Base-by-base conservation (phyloP, 768 basidiomycete species). In the Obba rivulosa region DNA sequence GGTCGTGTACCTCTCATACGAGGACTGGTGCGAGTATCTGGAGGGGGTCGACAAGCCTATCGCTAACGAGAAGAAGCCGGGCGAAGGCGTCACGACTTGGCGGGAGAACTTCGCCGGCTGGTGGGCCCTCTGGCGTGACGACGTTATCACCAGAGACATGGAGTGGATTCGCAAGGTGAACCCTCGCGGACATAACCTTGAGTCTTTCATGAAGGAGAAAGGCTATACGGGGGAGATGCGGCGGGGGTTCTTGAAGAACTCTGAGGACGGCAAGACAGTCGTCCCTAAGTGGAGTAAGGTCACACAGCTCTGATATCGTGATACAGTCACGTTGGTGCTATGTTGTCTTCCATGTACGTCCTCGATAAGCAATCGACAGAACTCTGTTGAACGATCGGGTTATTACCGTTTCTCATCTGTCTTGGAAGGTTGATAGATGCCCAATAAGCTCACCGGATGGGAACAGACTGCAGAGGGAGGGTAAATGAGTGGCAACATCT, bases 71-170 rank as follows among this genome's bases (percentile, higher is more conserved):
- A 11, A 38, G 8, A 18, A 25, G 20, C 48, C 25, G 13, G 50
- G 49, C 20, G 59, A 54, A 37, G 58, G 51, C 34, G 43, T 51
- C 39, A 61, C 57, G 45, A 57, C 54, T n/a, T 62, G 54, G 54
- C 21, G 36, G 36, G n/a, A 48, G 60, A 75, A 71, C 56, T 76
- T 76, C 56, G 60, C 61, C 22, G 68, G 63, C 3, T 75, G 69
- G 59, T 78, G 71, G 72, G 62, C 62, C 11, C 46, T 67, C 43
- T 77, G 65, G 63, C 57, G 71, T 24, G 76, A 78, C 44, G 68
- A 69, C 51, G 55, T 75, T 28, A 57, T 77, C 35, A 64, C 60
- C 53, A 61, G 69, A 53, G 69, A 78, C 49, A 68, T 73, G 66
- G 67, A 69, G 5, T 75, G 73, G 72, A 62, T 76, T 21, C 56